Base-by-base conservation (phyloP, 768 basidiomycete genomes). In the Gautieria morchelliformis region DNA sequence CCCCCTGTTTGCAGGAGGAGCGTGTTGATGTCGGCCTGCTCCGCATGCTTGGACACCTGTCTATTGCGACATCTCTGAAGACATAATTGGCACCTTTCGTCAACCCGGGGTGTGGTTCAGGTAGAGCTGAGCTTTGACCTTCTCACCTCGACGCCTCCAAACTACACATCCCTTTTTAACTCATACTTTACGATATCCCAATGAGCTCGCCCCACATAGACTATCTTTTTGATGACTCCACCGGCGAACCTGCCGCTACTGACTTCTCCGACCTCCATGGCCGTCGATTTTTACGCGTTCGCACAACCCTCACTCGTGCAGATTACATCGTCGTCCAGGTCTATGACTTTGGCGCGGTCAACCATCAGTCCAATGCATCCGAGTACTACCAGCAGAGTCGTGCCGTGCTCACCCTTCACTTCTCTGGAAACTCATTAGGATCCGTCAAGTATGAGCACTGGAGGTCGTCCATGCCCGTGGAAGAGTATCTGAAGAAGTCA, bases 241-340 rank as follows among this genome's bases (percentile, higher is more conserved):
- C 53, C 17, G 42, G 37, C 22, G 42, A 45, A n/a, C 27, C 40
- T 32, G 42, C 53, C 14, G 40, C 19, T 17, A 44, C 53, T 17
- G 40, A 41, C 17, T 55, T 55, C 22, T 20, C 10, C 33, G 53
- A 55, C 17, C 4, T 55, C 24, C 53, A 55, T 5, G 53, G 45
- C 22, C 53, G 53, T 44, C 53, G 53, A n/a, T 55, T 55, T 45
- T 10, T 55, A 17, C 53, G 53, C 32, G 15, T 55, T 7, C 53
- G 40, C 27, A 55, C n/a, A 12, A 55, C 53, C 15, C 44, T 55
- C 40, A 22, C 17, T 11, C 19, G 53, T 27, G 20, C 22, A 44
- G 40, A 44, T 45, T 24, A 24, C 20, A 45, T 20, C 6, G 53
- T 24, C 7, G 40, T 55, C 33, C 53, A 55, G 27, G 53, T 55